phyloP scores from a whole-genome alignment of 2,329 filamentous ascomycete species.

The Claviceps africana region DNA sequence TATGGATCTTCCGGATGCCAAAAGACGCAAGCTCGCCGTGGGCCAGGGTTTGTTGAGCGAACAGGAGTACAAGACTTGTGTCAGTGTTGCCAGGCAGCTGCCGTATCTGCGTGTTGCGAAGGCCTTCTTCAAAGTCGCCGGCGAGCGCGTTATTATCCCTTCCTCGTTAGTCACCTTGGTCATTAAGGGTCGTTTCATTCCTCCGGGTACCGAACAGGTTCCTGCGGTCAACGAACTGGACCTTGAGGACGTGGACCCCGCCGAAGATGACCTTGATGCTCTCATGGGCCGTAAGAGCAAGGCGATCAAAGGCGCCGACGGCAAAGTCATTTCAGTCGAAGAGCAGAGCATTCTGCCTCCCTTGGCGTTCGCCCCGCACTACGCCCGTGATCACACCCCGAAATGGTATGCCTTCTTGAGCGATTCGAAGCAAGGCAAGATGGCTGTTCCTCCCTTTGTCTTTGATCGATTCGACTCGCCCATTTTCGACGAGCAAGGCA shows the following conservation, averaged over 20 bases:
- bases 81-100: slow-evolving; percentile 68
- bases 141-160: slow-evolving; percentile 84
- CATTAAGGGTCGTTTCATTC: slow-evolving; percentile 86
- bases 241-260: slow-evolving; percentile 80
- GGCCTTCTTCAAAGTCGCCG: slow-evolving; percentile 96
- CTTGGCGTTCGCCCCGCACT: slow-evolving; percentile 81
- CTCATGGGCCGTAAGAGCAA: slow-evolving; percentile 65
- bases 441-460: slow-evolving; percentile 92
- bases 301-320: slow-evolving; percentile 46
- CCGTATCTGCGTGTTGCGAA: slow-evolving; percentile 75
- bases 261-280: slow-evolving; percentile 82
- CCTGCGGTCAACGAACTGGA: slow-evolving; percentile 65
- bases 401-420: slow-evolving; percentile 91
- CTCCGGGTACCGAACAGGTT: slow-evolving; percentile 64
- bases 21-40: slow-evolving; percentile 58
- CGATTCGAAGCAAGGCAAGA: slow-evolving; percentile 86
- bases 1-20: slow-evolving; percentile 66
- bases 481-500: slow-evolving; percentile 64
- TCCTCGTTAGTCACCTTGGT: slow-evolving; percentile 87
- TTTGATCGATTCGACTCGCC: slow-evolving; percentile 87
- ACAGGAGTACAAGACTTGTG: slow-evolving; percentile 59
- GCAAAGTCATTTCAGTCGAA: slow-evolving; percentile 40
- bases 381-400: slow-evolving; percentile 76
- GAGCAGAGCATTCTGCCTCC: slow-evolving; percentile 61
- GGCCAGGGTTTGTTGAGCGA: slow-evolving; percentile 58